A percentile compares a stretch with the other conserved stretches of the same genome.
phyloP scores from a whole-genome alignment of 169 alveolate genomes.

The Cystoisospora suis region DNA sequence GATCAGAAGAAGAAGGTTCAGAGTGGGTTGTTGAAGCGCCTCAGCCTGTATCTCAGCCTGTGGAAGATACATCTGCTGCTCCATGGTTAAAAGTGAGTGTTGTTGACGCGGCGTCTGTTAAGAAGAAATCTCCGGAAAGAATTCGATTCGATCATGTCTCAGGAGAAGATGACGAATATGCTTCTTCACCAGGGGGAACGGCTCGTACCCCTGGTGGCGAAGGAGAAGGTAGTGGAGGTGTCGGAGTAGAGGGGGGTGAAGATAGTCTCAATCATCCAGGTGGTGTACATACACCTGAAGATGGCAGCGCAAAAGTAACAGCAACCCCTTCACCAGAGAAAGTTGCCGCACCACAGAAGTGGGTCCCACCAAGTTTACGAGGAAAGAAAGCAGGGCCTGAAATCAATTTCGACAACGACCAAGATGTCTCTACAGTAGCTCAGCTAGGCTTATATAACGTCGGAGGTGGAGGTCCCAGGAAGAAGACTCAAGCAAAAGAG shows the following conservation, averaged over 20 bases:
- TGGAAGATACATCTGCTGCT: background rate
- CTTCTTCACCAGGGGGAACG: background rate
- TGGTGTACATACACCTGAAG: no score
- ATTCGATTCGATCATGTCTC: background rate
- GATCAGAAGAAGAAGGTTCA: background rate
- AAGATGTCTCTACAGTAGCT: background rate
- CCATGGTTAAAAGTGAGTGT: constrained; percentile 32
- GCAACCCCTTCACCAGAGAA: background rate
- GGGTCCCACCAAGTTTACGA: constrained; percentile 31
- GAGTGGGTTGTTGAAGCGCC: constrained; percentile 8
- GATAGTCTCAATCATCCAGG: no score
- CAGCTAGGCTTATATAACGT: background rate
- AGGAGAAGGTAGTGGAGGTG: background rate
- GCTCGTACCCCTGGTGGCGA: background rate
- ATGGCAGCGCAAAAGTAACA: background rate
- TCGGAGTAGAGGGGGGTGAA: no score
- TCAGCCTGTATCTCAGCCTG: background rate
- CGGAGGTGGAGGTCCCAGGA: background rate
- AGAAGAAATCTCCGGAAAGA: background rate
- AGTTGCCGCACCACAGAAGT: background rate
- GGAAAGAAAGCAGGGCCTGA: background rate
- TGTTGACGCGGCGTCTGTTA: background rate
- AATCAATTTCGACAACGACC: constrained; percentile 23
- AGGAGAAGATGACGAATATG: background rate
- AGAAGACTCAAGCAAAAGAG: background rate